A percentile compares a stretch with the other conserved stretches of the same genome.
Conservation (phyloP, 164 flowering plant species). For the Litsea cubeba region DNA sequence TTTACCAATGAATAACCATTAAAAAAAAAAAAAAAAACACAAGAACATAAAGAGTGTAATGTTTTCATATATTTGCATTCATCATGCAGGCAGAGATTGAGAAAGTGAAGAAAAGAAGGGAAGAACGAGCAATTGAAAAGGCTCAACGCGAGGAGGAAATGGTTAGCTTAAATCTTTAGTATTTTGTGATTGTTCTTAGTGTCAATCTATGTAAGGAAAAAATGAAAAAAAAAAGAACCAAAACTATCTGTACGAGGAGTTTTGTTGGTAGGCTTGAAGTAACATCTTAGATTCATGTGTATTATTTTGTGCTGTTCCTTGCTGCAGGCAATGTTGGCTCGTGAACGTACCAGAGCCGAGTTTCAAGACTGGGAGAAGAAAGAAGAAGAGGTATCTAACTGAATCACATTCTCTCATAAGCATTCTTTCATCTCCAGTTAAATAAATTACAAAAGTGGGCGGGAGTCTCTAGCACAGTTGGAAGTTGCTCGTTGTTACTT, state of each 20-base stretch:
- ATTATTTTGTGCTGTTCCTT: background rate
- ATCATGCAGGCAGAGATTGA: slow-evolving; percentile 77
- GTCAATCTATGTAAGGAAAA: background rate
- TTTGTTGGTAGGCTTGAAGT: background rate
- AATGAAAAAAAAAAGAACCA: background rate
- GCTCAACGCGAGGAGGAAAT: slow-evolving; percentile 95
- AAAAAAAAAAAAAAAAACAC: no score
- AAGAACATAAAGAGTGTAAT: no score
- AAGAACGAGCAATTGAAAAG: slow-evolving; percentile 91
- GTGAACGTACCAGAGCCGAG: slow-evolving; percentile 97
- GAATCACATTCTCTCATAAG: background rate
- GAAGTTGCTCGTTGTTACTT: no score
- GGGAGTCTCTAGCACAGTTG: no score
- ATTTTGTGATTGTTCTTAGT: slow-evolving; percentile 5
- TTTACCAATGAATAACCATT: no score
- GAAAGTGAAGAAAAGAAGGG: slow-evolving; percentile 93
- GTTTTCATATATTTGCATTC: background rate
- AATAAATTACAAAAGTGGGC: background rate
- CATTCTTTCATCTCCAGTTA: background rate
- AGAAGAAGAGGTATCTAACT: slow-evolving; percentile 80
- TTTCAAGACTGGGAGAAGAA: slow-evolving; percentile 99
- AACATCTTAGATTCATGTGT: background rate
- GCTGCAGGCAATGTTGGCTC: slow-evolving; percentile 66
- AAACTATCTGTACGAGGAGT: background rate
- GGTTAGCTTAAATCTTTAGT: slow-evolving; percentile 36